Conservation (phyloP, 2,329 filamentous ascomycete species). For the Penicillium sclerotiorum region DNA sequence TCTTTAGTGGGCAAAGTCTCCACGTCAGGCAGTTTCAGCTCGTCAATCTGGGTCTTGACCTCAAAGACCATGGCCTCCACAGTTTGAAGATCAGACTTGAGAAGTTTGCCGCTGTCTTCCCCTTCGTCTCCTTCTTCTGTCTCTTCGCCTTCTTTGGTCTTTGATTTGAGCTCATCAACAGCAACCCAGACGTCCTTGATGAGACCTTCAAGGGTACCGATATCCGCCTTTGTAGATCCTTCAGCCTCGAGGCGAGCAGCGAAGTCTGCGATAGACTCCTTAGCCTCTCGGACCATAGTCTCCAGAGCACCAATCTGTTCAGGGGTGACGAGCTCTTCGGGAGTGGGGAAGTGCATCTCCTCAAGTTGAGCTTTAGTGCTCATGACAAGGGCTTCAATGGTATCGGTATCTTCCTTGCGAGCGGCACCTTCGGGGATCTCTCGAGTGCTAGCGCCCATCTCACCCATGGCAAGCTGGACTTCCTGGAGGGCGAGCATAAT, state of each 20-base stretch:
- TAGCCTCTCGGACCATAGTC: slow-evolving; percentile 71
- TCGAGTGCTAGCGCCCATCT: slow-evolving; percentile 51
- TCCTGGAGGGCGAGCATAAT: slow-evolving; percentile 49
- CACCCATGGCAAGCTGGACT: slow-evolving; percentile 63
- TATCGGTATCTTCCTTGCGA: slow-evolving; percentile 81
- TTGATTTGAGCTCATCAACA: slow-evolving; percentile 69
- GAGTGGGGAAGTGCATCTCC: slow-evolving; percentile 68
- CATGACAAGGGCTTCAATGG: slow-evolving; percentile 84
- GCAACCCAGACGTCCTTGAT: slow-evolving; percentile 74
- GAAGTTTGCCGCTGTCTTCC: slow-evolving; percentile 64
- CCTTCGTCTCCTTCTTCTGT: slow-evolving; percentile 48
- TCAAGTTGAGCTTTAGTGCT: slow-evolving; percentile 89
- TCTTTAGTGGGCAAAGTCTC: slow-evolving; percentile 74
- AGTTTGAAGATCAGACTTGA: slow-evolving; percentile 79
- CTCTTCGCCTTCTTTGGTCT: slow-evolving; percentile 43
- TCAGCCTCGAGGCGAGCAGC: slow-evolving; percentile 67
- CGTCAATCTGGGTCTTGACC: slow-evolving; percentile 76
- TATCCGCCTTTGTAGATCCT: slow-evolving; percentile 75
- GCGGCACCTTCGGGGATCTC: slow-evolving; percentile 57
- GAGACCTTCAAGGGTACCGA: slow-evolving; percentile 74
- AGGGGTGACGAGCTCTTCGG: slow-evolving; percentile 66
- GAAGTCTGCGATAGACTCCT: slow-evolving; percentile 70
- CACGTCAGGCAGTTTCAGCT: slow-evolving; percentile 70
- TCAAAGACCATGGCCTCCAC: slow-evolving; percentile 82
- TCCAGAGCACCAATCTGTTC: slow-evolving; percentile 66